Base-by-base conservation (phyloP, 2,329 filamentous ascomycete species). In the Phyllosticta ampelicida region DNA sequence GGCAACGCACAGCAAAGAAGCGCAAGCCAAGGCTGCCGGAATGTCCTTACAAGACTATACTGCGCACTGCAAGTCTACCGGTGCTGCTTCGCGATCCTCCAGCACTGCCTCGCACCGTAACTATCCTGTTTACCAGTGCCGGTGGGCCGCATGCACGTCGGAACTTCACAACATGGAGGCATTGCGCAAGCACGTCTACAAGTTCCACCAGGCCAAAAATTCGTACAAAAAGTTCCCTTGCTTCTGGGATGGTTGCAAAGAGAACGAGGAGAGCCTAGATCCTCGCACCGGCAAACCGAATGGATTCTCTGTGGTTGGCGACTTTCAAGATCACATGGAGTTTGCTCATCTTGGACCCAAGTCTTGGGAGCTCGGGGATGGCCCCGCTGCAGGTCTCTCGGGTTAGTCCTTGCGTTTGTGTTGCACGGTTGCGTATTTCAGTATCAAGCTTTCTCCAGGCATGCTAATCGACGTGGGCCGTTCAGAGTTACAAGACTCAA, bases 141-240 rank as follows among this genome's bases (percentile, higher is more conserved):
- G 73, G 49, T 86, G 83, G 84, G 69, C 76, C 55, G 68, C 71
- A 1, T 87, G 84, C 65, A 68, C 69, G 3, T 77, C 80, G 0
- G 76, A 84, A 62, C 70, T 86, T 5, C 84, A 86, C 67, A 86
- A 85, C 62, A 67, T 86, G 13, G 77, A 79, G 9, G 81, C 79
- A 0, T 70, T 86, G 5, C 77, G 78, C 61, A 80, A 80, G 59
- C 84, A 87, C 66, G 68, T 84, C 5, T 66, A 74, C 55, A 85
- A 82, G 63, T 68, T 80, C 3, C 84, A 86, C 63, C 26, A 49
- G 16, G 6, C 19, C 16, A 18, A 51, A 8, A 54, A 58, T 9
- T 16, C 13, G 16, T 11, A 54, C 48, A 51, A 51, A 5, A 51
- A 28, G 16, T 58, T 54, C 21, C 53, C 53, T 0, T 81, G 78